These are phyloP conservation scores for Mycena galopus DNA, from an alignment of 768 basidiomycete species.

Conservation along the genomic window DNA sequence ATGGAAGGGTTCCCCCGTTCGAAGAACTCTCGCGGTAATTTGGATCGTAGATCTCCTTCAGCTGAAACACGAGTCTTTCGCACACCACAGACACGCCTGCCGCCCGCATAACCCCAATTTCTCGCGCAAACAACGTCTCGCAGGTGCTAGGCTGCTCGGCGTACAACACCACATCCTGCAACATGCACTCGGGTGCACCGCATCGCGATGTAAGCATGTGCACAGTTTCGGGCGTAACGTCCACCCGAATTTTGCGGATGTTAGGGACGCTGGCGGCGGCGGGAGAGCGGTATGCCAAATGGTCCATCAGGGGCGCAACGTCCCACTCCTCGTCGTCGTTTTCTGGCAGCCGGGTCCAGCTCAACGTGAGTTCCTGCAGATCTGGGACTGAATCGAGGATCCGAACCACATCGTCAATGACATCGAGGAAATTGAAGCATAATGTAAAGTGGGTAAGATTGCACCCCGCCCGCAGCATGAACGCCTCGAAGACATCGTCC, in stretches of 20 bases:
- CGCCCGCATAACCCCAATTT: not conserved
- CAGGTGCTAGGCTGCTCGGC: constrained; percentile 8
- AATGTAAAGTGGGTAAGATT: not conserved
- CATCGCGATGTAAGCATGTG: constrained; percentile 10
- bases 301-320: not conserved
- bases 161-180: not conserved
- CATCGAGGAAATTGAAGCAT: not conserved
- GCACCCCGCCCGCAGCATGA: constrained; percentile 4
- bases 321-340: not conserved
- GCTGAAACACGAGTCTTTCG: not conserved
- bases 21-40: not conserved
- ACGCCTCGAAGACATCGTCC: constrained; percentile 1
- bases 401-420: not conserved
- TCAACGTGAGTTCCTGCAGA: not conserved
- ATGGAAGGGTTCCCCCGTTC: not conserved
- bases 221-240: not conserved
- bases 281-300: not conserved
- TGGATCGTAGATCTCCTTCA: constrained; percentile 2
- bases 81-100: not conserved
- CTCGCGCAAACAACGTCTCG: not conserved
- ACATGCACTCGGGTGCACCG: not conserved
- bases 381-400: not conserved
- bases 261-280: not conserved
- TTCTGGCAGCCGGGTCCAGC: not conserved
- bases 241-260: not conserved